phyloP scores from a whole-genome alignment of 2,329 filamentous ascomycete genomes.

The Simplicillium sp. region DNA sequence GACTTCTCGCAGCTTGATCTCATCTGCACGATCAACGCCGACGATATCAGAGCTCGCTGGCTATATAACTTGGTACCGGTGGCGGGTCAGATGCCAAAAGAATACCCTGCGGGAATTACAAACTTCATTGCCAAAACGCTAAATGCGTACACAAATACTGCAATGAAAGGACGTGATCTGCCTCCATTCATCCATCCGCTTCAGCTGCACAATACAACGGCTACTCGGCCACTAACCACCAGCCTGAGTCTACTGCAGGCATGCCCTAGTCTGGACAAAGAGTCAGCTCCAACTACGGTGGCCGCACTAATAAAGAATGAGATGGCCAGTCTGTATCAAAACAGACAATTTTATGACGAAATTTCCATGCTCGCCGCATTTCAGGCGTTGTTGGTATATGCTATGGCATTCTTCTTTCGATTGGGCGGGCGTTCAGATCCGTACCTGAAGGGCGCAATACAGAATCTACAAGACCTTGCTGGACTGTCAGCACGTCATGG shows the following conservation, averaged over 20 bases:
- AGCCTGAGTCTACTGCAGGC: too few relatives aligned
- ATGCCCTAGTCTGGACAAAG: too few relatives aligned
- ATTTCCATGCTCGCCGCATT: conserved; percentile 29
- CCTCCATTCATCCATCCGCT: too few relatives aligned
- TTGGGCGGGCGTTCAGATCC: conserved; percentile 13
- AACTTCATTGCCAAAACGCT: neutral
- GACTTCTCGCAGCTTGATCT: conserved; percentile 1
- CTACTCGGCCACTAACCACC: too few relatives aligned
- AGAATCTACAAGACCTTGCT: conserved; percentile 41
- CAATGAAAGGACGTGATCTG: too few relatives aligned
- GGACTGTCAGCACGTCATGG: conserved; percentile 27
- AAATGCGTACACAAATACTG: too few relatives aligned
- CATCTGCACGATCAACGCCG: conserved; percentile 1
- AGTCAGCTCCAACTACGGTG: neutral
- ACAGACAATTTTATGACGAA: neutral
- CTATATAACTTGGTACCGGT: conserved; percentile 1
- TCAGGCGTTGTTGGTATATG: conserved; percentile 44
- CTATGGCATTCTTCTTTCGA: conserved; percentile 36
- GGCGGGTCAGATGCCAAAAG: conserved; percentile 1
- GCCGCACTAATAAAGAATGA: conserved; percentile 1
- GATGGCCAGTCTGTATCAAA: neutral
- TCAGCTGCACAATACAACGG: too few relatives aligned
- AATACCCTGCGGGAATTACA: conserved; percentile 1
- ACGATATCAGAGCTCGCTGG: conserved; percentile 3
- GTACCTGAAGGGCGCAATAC: conserved; percentile 31